Evolutionary conservation across 1,284 basidiomycete species (phyloP), one percentile per base, ranked within the genome.

Genomic region (Hymenochaete sp.): DNA sequence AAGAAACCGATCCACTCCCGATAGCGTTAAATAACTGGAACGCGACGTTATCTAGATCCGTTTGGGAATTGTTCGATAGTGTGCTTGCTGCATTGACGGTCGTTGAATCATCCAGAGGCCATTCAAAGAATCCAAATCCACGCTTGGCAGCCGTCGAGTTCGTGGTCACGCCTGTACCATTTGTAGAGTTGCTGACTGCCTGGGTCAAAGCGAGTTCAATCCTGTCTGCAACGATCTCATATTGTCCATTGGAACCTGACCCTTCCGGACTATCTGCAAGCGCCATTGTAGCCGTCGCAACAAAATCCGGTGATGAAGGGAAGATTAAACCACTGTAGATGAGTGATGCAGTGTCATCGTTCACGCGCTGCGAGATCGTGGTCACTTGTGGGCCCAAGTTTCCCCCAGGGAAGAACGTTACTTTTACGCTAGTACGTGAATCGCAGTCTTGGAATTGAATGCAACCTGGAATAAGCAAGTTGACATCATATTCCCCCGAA

Each of bases 401-500:
- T 21, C 70, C 70, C 0, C 81, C 80, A 7, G 91, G 87, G 62
- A 88, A 90, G 14, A 96, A 80, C 3, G 81, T 82, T 46, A 95
- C 76, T 53, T 83, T 72, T 41, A 97, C 90, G 1, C 77, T 77
- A 0, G 93, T 96, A 11, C 96, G 80, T 19, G 72, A 63, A 16
- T 62, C 67, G 59, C 95, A 98, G 57, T 95, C 86, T 50, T 83
- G 78, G 55, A 91, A 75, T 47, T 79, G 66, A 2, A 67, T 66
- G 64, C 95, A 98, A 9, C 93, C 93, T 0, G 95, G 95, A 19
- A 95, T 75, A 48, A 87, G 72, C 45, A 98, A 61, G 62, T 82
- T 85, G 54, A 97, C 72, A 38, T 86, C 75, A 63, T 98, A 98
- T 51, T 78, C 68, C 29, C 92, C 96, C 1, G 87, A 76, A 14